Evolutionary conservation across 805 yeast genomes (phyloP), one percentile per base, ranked within the genome.

Genomic region (Osmozyma mogii): DNA sequence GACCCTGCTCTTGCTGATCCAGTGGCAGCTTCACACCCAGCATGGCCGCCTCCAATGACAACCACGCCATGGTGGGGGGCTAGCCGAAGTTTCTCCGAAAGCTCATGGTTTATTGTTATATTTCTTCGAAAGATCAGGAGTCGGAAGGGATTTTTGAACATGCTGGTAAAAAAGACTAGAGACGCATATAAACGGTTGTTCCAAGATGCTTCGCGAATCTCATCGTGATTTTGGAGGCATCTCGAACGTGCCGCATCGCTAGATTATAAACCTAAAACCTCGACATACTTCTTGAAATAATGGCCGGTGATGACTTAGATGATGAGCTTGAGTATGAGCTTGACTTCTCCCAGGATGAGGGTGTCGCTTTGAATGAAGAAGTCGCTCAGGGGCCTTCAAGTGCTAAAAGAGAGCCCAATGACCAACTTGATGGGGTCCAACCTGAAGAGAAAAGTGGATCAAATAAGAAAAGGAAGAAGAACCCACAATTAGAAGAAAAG

Each of bases 31-130:
- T 92, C 99, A 43, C 95, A 79, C 9, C 99, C 99, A 20, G 98
- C 98, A 61, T 92, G 99, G 0, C 99, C 99, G 9, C 94, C 99
- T 4, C 99, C 99, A 13, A 92, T 75, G 4, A 92, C 89, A 1
- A 89, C 69, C 0, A 87, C 96, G 0, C 87, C 89, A 27, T 58
- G 62, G 9, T 44, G 36, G 2, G 55, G 54, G 13, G 59, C 47
- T 5, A 34, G 31, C 3, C 43, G 36, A 10, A 70, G 47, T 14
- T 49, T 50, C 3, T 10, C 9, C 21, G 21, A 18, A 8, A 18
- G 10, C 21, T 18, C 21, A n/a, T n/a, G n/a, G n/a, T n/a, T n/a
- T n/a, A n/a, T n/a, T n/a, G n/a, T n/a, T n/a, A n/a, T n/a, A n/a
- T n/a, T n/a, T n/a, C n/a, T n/a, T n/a, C n/a, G n/a, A n/a, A n/a